Base-by-base conservation (phyloP, 495 filamentous ascomycete species). In the Aspergillus kassunensis region DNA sequence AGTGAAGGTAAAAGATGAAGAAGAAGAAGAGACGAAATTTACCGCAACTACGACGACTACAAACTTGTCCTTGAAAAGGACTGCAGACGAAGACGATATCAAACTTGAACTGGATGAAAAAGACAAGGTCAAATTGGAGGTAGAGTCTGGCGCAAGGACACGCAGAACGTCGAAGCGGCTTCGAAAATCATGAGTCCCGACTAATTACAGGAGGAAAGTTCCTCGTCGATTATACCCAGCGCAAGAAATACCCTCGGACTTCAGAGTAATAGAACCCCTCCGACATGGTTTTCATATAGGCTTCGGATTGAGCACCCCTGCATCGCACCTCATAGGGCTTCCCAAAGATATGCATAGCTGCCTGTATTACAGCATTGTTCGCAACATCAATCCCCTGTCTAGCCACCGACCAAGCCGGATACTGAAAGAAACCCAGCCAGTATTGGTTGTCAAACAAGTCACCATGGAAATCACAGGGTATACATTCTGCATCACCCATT, bases 141-240 rank as follows among this genome's bases (percentile, higher is more conserved):
- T n/a, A n/a, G n/a, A n/a, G n/a, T n/a, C 41, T 13, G 34, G 67
- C 7, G 64, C 68, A 7, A 63, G 58, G 15, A 66, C 70, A 24
- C 60, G 71, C 24, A 60, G 72, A 47, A 60, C 58, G 40, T 74
- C 72, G 13, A 76, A 73, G 54, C 61, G 72, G 50, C 58, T 68
- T 27, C 67, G 61, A 41, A 64, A 34, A 29, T 48, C 50, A 33
- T 64, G 30, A 51, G 24, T 21, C 9, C 2, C 15, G 24, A 30
- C 15, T 19, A 8, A 19, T 39, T 30, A 11, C 6, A 10, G 13
- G 6, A 27, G 11, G 8, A 12, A 21, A n/a, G 7, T 10, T 3
- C 18, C 16, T 20, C 6, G 6, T 19, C 29, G 3, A 35, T 25
- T 27, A 9, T 9, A 27, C 4, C 29, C 3, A 15, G 18, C 36